phyloP scores from a whole-genome alignment of 2,329 filamentous ascomycete genomes.

The Paecilomyces variotii region DNA sequence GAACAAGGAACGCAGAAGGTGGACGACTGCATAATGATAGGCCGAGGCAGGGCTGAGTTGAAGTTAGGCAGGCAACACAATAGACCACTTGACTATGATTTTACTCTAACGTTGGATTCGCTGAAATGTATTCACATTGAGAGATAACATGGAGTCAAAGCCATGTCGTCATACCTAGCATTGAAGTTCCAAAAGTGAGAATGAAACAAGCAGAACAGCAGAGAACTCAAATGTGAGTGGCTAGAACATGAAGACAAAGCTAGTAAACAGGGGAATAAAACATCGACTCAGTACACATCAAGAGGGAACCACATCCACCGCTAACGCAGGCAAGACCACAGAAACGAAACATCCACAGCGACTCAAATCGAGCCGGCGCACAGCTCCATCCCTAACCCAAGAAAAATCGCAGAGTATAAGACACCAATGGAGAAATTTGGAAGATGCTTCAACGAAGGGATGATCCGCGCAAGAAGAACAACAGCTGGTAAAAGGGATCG shows the following conservation, averaged over 20 bases:
- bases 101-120: background rate
- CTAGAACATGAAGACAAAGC: background rate
- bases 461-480: background rate
- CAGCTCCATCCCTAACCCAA: background rate
- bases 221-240: background rate
- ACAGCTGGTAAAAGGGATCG: background rate
- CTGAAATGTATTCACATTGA: background rate
- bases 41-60: too few species aligned
- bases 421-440: background rate
- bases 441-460: background rate
- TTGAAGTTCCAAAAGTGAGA: background rate
- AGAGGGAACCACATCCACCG: background rate
- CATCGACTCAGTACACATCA: background rate
- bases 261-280: background rate
- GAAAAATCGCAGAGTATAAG: background rate
- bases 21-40: too few species aligned
- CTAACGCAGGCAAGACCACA: background rate
- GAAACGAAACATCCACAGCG: background rate
- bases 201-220: background rate
- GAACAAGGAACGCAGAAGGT: too few species aligned
- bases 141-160: background rate
- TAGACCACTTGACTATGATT: background rate
- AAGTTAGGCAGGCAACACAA: conserved; percentile 24
- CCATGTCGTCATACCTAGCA: background rate
- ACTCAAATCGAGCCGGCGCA: background rate